Evolutionary conservation across 1,284 basidiomycete genomes (phyloP).

Genomic region (Fomitiporia mediterranea): DNA sequence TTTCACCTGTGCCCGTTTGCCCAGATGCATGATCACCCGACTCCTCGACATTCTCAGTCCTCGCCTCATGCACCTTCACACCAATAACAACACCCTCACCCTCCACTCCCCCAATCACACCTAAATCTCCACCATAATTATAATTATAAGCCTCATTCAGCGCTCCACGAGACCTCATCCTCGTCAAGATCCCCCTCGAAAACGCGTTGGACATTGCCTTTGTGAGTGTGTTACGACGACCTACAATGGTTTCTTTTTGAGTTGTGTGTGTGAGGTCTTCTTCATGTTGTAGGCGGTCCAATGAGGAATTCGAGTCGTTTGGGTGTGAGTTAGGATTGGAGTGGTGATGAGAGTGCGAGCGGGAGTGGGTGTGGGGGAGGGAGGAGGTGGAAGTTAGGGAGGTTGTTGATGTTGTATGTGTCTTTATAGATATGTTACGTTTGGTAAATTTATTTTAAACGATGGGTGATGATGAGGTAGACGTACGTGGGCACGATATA

Average conservation of each 20-base stretch:
- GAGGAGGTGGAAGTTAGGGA: slow-evolving; percentile 1
- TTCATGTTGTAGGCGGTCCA: neutral
- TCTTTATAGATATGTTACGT: neutral
- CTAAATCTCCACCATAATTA: no score
- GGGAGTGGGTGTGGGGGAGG: neutral
- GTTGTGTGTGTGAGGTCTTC: slow-evolving; percentile 18
- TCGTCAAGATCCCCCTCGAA: slow-evolving; percentile 3
- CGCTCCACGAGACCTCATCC: slow-evolving; percentile 10
- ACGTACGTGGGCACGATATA: neutral
- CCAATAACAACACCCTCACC: slow-evolving; percentile 12
- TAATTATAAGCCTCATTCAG: slow-evolving; percentile 2
- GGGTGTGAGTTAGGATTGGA: no score
- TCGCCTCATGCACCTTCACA: slow-evolving; percentile 13
- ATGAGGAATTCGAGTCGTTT: no score
- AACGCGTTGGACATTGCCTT: slow-evolving; percentile 13
- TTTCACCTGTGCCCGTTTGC: neutral
- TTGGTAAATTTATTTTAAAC: neutral
- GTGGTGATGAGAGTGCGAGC: no score
- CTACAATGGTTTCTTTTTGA: slow-evolving; percentile 18
- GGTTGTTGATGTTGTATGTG: neutral
- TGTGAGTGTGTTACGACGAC: slow-evolving; percentile 17
- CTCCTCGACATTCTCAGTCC: neutral
- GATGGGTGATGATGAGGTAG: neutral
- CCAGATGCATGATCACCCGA: neutral
- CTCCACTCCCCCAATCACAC: neutral